Base-by-base conservation (phyloP, 768 basidiomycete genomes). In the Boletus reticuloceps region DNA sequence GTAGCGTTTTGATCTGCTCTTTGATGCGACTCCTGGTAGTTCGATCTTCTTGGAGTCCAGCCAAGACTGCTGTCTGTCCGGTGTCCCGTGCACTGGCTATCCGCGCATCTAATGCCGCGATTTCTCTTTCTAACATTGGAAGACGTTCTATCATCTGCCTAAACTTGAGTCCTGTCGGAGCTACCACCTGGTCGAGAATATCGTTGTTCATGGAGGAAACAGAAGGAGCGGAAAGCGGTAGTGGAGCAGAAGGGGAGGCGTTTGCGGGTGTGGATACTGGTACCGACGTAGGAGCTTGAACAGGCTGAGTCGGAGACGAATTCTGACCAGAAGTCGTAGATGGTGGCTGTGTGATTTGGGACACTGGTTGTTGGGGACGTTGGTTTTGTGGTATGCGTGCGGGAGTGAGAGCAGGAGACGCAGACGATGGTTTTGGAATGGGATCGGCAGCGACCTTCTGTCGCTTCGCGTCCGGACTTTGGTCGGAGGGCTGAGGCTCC, bases 401-500 rank as follows among this genome's bases (percentile, higher is more conserved):
- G 19, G 63, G 36, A 8, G 69, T 48, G 39, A 61, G 62, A 19
- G 63, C 59, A 19, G 65, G 65, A 4, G 66, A 60, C 38, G 54
- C 55, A 45, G 61, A 55, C 27, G 62, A 44, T 25, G 60, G 29
- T 34, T 62, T 62, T 49, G 65, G 56, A 48, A 53, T 13, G 22
- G 63, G 49, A 9, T 68, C 63, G 7, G 48, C 34, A 2, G 27
- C 17, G 17, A 72, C 43, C 32, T 67, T 74, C 10, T 60, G 67
- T 42, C 72, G 75, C 62, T 83, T 84, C 27, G 76, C 22, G 44
- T 85, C 83, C 43, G 79, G 75, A 8, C 75, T 71, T 40, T 70
- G 58, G 58, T 70, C 63, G 68, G 73, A 47, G 40, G 55, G 45
- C 56, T 31, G 61, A 2, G 65, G n/a, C 20, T 83, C 82, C 2